Conservation (phyloP, 2,329 filamentous ascomycete species). For the Apiospora arundinis region DNA sequence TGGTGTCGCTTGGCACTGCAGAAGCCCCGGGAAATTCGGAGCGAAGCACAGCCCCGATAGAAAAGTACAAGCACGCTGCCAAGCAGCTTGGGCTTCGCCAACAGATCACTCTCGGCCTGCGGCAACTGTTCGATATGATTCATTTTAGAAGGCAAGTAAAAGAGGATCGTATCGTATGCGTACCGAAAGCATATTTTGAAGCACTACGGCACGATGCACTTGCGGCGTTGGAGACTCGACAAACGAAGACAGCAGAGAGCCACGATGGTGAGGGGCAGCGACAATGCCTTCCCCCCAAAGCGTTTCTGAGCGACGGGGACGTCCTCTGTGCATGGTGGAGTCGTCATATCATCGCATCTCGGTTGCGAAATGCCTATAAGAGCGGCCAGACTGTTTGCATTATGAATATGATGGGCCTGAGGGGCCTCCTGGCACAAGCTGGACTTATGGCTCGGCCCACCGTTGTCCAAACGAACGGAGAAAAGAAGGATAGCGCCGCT, state of each 20-base stretch:
- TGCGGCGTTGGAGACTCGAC: neutral
- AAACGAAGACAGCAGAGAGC: too few relatives aligned
- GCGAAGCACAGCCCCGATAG: conserved; percentile 36
- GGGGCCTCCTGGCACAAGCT: conserved; percentile 27
- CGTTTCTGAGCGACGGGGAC: neutral
- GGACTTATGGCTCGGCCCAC: conserved; percentile 26
- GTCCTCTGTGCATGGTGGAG: conserved; percentile 46
- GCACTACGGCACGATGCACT: neutral
- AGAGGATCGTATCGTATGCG: neutral
- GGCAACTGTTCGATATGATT: neutral
- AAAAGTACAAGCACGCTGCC: conserved; percentile 37
- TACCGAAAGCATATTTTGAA: neutral
- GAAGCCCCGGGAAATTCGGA: conserved; percentile 19
- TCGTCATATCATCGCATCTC: conserved; percentile 36
- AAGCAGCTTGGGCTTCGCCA: neutral
- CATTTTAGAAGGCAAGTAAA: neutral
- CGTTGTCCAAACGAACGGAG: conserved; percentile 29
- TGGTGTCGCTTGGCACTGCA: conserved; percentile 28
- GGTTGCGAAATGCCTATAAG: conserved; percentile 35
- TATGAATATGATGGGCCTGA: conserved; percentile 33
- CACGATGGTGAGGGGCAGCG: neutral
- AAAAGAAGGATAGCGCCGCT: too few relatives aligned
- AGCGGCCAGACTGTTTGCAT: conserved; percentile 42
- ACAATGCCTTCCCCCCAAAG: neutral
- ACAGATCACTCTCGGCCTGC: neutral